Conservation (phyloP, 441 rosid genomes). For the Rhodomyrtus psidioides region DNA sequence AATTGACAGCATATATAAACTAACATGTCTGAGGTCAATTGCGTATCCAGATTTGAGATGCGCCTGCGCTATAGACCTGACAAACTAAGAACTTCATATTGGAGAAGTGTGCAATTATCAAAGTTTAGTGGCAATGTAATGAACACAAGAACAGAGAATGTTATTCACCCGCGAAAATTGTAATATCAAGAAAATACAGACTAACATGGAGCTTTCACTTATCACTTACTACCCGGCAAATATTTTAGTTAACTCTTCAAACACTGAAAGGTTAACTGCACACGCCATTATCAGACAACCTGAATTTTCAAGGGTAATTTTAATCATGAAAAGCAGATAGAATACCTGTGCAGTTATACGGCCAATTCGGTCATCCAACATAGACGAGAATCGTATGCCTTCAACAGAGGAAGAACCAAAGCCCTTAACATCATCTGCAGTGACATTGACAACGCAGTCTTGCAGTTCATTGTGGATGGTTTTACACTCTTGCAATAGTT, state of each 20-base stretch:
- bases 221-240: neutral
- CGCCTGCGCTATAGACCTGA: neutral
- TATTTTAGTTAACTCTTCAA: neutral
- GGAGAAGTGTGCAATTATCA: neutral
- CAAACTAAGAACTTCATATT: neutral
- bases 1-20: neutral
- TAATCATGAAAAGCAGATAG: neutral
- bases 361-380: neutral
- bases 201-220: neutral
- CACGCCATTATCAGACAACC: neutral
- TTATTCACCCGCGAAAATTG: neutral
- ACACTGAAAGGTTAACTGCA: neutral
- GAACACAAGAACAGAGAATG: neutral
- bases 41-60: neutral
- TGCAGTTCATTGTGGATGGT: slow-evolving; percentile 1
- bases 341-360: neutral
- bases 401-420: neutral
- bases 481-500: slow-evolving; percentile 10
- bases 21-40: neutral
- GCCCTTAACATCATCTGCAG: neutral
- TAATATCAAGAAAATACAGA: neutral
- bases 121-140: neutral
- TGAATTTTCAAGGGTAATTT: neutral
- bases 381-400: neutral
- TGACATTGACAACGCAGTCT: neutral